Percentiles rank a stretch among this genome's conserved stretches.
Conservation (phyloP, 371 early-diverging fungal genomes). For the Paraphysoderma sedebokerense region DNA sequence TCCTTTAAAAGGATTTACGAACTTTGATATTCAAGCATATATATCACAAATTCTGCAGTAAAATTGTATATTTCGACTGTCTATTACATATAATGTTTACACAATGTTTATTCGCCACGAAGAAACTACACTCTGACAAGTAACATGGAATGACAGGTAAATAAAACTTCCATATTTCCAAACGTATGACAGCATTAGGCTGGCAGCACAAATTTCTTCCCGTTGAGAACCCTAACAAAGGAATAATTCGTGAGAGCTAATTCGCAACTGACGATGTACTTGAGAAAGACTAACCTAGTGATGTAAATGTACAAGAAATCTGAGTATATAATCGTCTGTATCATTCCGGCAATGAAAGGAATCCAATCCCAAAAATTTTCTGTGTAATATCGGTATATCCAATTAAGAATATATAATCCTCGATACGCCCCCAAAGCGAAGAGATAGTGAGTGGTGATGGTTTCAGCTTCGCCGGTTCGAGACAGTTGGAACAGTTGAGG, state of each 20-base stretch:
- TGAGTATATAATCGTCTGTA: constrained; percentile 91
- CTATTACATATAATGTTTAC: too few species aligned
- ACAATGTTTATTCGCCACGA: too few species aligned
- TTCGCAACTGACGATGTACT: neutral
- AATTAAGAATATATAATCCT: constrained; percentile 84
- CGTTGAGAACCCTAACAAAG: constrained; percentile 54
- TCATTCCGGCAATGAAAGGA: constrained; percentile 65
- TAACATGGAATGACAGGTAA: too few species aligned
- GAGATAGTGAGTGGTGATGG: constrained; percentile 95
- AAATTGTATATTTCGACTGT: too few species aligned
- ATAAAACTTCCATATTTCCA: too few species aligned
- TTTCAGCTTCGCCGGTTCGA: constrained; percentile 95
- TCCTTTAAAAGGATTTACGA: too few species aligned
- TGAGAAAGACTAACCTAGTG: constrained; percentile 43
- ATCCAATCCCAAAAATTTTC: constrained; percentile 49
- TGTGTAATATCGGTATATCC: constrained; percentile 75
- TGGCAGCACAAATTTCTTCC: too few species aligned
- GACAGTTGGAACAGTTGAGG: constrained; percentile 96
- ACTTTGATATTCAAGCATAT: too few species aligned
- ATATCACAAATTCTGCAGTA: too few species aligned
- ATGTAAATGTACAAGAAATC: constrained; percentile 98
- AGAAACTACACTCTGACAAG: too few species aligned
- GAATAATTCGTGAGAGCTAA: neutral
- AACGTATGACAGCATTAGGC: too few species aligned
- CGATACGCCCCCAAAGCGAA: constrained; percentile 97